Evolutionary conservation across 805 yeast species (phyloP).

Genomic region (Candida ulmi): DNA sequence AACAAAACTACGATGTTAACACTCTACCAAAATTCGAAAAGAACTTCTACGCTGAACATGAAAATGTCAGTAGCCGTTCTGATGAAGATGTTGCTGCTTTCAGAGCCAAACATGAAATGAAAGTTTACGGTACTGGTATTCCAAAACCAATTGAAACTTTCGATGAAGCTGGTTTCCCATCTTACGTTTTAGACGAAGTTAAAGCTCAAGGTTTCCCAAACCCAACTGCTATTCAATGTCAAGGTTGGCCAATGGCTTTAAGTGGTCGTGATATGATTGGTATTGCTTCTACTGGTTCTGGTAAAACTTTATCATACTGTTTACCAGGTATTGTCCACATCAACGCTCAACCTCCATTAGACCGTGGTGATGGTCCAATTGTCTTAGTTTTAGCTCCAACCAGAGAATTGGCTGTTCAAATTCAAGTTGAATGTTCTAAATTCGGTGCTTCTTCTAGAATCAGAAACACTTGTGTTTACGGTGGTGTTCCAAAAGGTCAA

Average conservation of each 20-base stretch:
- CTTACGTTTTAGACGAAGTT: conserved; percentile 84
- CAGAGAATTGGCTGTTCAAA: conserved; percentile 97
- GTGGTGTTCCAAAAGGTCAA: conserved; percentile 98
- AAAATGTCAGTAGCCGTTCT: conserved; percentile 66
- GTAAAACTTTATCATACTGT: conserved; percentile 96
- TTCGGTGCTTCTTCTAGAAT: conserved; percentile 90
- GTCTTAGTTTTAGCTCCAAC: conserved; percentile 96
- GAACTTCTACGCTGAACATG: conserved; percentile 88
- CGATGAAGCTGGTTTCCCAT: conserved; percentile 98
- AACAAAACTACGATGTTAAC: conserved; percentile 78
- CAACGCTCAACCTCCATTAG: conserved; percentile 92
- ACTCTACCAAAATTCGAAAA: conserved; percentile 86
- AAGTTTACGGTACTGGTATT: conserved; percentile 72
- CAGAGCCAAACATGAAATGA: conserved; percentile 85
- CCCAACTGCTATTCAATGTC: conserved; percentile 97
- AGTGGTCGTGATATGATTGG: conserved; percentile 99
- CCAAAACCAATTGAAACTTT: conserved; percentile 92
- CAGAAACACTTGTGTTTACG: conserved; percentile 95
- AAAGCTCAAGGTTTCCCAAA: conserved; percentile 86
- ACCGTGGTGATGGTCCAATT: conserved; percentile 96
- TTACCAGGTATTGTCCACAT: conserved; percentile 96
- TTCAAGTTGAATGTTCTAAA: conserved; percentile 92
- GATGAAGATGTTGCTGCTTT: conserved; percentile 68
- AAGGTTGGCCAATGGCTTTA: conserved; percentile 99
- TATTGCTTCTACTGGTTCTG: conserved; percentile 98